phyloP scores from a whole-genome alignment of 2,329 filamentous ascomycete species.

The Cryphonectria parasitica region DNA sequence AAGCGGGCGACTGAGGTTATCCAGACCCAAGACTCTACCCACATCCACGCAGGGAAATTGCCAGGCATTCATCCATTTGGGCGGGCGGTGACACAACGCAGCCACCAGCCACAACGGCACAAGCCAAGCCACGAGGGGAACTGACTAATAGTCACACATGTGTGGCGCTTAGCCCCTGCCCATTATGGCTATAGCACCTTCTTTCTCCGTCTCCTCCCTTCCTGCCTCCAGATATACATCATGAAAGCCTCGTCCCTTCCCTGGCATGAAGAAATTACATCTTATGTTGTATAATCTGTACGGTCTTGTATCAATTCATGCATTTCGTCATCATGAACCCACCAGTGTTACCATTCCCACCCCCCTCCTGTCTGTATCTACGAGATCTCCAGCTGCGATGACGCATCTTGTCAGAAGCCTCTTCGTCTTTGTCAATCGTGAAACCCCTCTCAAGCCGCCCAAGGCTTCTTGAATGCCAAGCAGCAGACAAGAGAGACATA shows the following conservation, averaged over 20 bases:
- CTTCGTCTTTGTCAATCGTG: background rate
- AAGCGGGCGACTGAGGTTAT: background rate
- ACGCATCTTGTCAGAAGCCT: background rate
- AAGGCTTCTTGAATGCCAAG: background rate
- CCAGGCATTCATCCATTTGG: background rate
- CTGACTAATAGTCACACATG: background rate
- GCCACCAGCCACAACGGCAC: slow-evolving; percentile 5
- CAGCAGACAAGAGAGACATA: background rate
- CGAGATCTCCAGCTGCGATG: background rate
- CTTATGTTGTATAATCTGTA: background rate
- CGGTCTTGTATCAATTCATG: background rate
- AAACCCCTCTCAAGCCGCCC: background rate
- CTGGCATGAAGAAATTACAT: background rate
- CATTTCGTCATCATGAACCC: background rate
- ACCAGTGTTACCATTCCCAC: background rate
- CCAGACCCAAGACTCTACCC: background rate
- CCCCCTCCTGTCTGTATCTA: background rate
- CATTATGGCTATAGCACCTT: background rate
- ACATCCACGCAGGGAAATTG: background rate
- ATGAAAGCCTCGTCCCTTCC: background rate
- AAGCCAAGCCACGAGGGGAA: background rate
- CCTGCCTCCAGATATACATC: background rate
- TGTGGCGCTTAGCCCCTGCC: background rate
- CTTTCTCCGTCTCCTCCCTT: background rate
- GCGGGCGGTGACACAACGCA: background rate